phyloP scores from a whole-genome alignment of 768 basidiomycete species.

The Lyophyllum atratum region DNA sequence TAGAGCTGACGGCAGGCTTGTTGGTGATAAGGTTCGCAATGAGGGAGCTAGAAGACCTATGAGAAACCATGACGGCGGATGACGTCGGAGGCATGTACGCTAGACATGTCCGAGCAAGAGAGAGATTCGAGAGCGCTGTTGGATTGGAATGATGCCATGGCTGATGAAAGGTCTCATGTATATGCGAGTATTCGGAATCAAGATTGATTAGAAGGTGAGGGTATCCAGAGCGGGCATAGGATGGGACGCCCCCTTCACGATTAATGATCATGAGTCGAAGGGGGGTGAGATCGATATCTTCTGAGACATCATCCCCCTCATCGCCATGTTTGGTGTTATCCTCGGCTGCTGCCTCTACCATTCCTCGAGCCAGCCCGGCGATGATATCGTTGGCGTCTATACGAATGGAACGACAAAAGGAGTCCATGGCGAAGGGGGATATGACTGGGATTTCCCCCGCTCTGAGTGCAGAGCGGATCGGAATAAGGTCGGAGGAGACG shows the following conservation, averaged over 20 bases:
- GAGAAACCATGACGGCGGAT: constrained; percentile 96
- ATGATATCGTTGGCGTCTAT: constrained; percentile 88
- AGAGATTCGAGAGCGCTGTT: constrained; percentile 82
- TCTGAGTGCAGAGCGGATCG: constrained; percentile 85
- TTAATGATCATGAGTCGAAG: constrained; percentile 97
- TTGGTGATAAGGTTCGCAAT: constrained; percentile 98
- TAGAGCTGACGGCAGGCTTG: constrained; percentile 94
- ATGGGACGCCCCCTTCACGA: constrained; percentile 94
- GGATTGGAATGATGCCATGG: constrained; percentile 81
- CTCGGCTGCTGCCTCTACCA: constrained; percentile 59
- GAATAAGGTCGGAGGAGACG: constrained; percentile 73
- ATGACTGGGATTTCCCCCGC: constrained; percentile 97
- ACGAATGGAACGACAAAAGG: constrained; percentile 83
- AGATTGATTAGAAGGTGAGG: constrained; percentile 97
- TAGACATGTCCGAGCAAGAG: constrained; percentile 84
- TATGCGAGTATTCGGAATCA: constrained; percentile 81
- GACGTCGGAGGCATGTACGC: constrained; percentile 91
- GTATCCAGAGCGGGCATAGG: constrained; percentile 91
- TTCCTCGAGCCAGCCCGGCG: constrained; percentile 82
- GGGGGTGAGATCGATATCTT: constrained; percentile 83
- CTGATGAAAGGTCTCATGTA: constrained; percentile 79
- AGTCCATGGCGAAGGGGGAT: constrained; percentile 90
- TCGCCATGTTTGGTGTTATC: constrained; percentile 28
- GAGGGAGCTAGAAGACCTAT: constrained; percentile 92
- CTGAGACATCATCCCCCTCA: constrained; percentile 42